Evolutionary conservation across 2,329 filamentous ascomycete species (phyloP), one percentile per base, ranked within the genome.

Genomic region (Penicillium sp.): DNA sequence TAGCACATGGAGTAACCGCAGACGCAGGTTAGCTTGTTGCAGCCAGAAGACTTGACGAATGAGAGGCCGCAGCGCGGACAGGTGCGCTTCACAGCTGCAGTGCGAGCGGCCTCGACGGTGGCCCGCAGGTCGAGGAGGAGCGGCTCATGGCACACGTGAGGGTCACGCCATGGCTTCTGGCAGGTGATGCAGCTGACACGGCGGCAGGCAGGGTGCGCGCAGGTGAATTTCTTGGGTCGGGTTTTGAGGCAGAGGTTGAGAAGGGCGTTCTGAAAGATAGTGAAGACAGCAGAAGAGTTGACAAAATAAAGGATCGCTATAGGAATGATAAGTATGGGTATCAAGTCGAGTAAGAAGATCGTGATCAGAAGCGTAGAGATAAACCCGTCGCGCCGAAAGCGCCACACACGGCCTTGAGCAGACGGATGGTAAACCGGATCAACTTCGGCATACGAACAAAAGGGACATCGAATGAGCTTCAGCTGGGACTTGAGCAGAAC

Each of bases 1-100:
- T 98, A 98, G 68, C 93, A 98, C 91, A 97, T 97, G 60, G 87
- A 85, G 71, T 97, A 97, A 8, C 93, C 93, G 69, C 93, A 98
- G 15, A 89, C 83, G 65, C 93, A 97, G 6, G 88, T 91, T 35
- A 98, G 78, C 72, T 97, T 97, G 75, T 98, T 98, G 78, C 93
- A 98, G 61, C 93, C 93, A 24, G 84, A 83, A 6, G 83, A 85
- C 69, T 97, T 97, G 70, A 98, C 87, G 66, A 97, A 97, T 15
- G 84, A 87, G 9, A 90, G 87, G 59, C 87, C 85, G 74, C 93
- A 98, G 42, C 85, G 81, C 8, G 93, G 93, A 66, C 93, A 98
- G 9, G 93, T 91, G 44, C 93, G 86, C 72, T 97, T 98, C 66
- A 97, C 83, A 22, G 91, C 91, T 64, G 90, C 83, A 54, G 90